These are phyloP conservation scores for Phytophthora nicotianae DNA, from an alignment of 352 stramenopile species.

Conservation along the genomic window DNA sequence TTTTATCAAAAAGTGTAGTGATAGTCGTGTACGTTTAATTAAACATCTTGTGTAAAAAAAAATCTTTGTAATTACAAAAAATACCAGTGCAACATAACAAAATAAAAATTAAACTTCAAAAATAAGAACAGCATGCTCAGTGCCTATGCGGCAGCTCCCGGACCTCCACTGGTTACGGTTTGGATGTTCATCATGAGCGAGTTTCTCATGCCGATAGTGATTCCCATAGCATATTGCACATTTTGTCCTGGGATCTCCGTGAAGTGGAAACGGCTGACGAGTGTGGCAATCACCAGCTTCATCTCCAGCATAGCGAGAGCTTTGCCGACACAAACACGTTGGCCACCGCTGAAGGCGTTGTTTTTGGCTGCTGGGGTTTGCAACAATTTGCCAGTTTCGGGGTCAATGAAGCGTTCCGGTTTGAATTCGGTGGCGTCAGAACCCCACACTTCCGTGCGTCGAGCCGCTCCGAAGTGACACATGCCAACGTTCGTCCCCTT, in stretches of 20 bases:
- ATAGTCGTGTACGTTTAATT: slow-evolving; percentile 3
- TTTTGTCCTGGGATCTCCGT: slow-evolving; percentile 32
- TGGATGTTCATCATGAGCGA: slow-evolving; percentile 37
- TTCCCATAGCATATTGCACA: slow-evolving; percentile 38
- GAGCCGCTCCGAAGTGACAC: slow-evolving; percentile 56
- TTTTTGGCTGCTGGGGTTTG: slow-evolving; percentile 62
- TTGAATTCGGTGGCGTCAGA: slow-evolving; percentile 61
- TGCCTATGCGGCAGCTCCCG: slow-evolving; percentile 15
- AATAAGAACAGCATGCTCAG: background rate
- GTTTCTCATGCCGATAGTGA: slow-evolving; percentile 51
- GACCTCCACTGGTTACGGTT: slow-evolving; percentile 4
- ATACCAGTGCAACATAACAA: background rate
- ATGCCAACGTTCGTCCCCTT: slow-evolving; percentile 55
- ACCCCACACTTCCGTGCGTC: slow-evolving; percentile 61
- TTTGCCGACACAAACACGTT: slow-evolving; percentile 68
- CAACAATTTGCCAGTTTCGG: slow-evolving; percentile 37
- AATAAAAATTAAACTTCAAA: slow-evolving; percentile 11
- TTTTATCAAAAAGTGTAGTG: slow-evolving; percentile 7
- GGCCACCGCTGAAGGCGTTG: slow-evolving; percentile 69
- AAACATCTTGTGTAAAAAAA: background rate
- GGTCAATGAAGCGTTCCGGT: slow-evolving; percentile 56
- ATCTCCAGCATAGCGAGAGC: slow-evolving; percentile 76
- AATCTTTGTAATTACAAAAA: background rate
- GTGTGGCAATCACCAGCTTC: slow-evolving; percentile 56
- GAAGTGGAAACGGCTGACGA: slow-evolving; percentile 60